Conservation (phyloP, 2,329 filamentous ascomycete species). For the Colletotrichum neosansevieriae region DNA sequence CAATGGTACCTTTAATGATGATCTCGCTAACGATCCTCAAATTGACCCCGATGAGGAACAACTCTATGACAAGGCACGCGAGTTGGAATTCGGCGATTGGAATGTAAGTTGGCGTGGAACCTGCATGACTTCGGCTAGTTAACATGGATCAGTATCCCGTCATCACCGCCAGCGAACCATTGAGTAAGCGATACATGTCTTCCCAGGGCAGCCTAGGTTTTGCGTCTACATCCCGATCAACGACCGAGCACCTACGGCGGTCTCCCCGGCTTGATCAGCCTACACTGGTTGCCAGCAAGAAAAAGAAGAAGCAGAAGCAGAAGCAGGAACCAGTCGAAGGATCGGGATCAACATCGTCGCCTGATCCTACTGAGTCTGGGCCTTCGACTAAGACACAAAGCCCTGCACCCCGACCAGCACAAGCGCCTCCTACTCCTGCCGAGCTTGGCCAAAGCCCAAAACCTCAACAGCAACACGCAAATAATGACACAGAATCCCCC, state of each 20-base stretch:
- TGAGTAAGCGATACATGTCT: constrained; percentile 72
- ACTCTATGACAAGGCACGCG: constrained; percentile 77
- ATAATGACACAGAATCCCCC: constrained; percentile 12
- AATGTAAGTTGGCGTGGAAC: constrained; percentile 73
- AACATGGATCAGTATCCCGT: constrained; percentile 81
- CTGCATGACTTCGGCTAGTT: constrained; percentile 40
- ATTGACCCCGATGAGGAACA: constrained; percentile 79
- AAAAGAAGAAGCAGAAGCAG: constrained; percentile 38
- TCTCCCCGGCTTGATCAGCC: constrained; percentile 31
- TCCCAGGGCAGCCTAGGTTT: constrained; percentile 35
- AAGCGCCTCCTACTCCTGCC: not conserved
- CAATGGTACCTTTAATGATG: constrained; percentile 61
- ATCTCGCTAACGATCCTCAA: constrained; percentile 49
- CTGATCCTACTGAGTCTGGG: constrained; percentile 16
- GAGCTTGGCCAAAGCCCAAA: not conserved
- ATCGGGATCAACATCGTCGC: constrained; percentile 9
- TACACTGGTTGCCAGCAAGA: constrained; percentile 32
- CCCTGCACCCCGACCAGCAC: constrained; percentile 6
- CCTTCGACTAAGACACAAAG: constrained; percentile 29
- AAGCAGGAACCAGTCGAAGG: constrained; percentile 29
- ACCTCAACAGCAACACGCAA: not conserved
- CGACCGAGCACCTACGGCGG: constrained; percentile 25
- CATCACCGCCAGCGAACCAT: constrained; percentile 82
- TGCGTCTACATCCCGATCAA: constrained; percentile 28
- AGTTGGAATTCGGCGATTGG: constrained; percentile 89